Evolutionary conservation across 164 flowering plant species (phyloP).

Genomic region (Magnolia officinalis): DNA sequence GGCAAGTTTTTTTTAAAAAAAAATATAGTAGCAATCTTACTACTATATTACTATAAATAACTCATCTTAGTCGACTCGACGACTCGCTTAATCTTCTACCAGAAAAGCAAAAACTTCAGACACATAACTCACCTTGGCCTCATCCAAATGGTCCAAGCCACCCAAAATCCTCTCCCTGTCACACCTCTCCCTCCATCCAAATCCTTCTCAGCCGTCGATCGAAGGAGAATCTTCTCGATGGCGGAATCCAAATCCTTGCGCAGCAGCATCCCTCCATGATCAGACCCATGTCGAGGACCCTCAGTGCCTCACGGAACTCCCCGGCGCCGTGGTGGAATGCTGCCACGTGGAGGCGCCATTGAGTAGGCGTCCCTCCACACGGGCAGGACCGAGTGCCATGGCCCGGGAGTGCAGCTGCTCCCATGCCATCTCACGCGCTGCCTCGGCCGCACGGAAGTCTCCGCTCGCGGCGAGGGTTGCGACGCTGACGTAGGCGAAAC

Average conservation of each 20-base stretch:
- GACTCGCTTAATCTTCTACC: no score
- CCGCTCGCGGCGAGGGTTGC: conserved; percentile 52
- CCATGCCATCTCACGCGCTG: conserved; percentile 93
- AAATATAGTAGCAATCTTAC: no score
- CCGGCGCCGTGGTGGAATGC: conserved; percentile 34
- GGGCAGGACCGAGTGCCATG: conserved; percentile 88
- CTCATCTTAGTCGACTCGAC: no score
- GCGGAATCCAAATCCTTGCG: conserved; percentile 55
- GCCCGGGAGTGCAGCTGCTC: conserved; percentile 98
- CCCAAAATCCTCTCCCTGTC: not conserved
- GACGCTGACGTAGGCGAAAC: conserved; percentile 70
- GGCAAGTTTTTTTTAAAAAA: no score
- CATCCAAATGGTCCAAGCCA: conserved; percentile 14
- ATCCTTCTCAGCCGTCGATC: not conserved
- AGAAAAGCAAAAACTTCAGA: not conserved
- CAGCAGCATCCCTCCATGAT: conserved; percentile 78
- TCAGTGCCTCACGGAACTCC: conserved; percentile 57
- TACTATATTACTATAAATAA: no score
- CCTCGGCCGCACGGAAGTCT: conserved; percentile 79
- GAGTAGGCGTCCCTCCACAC: conserved; percentile 94
- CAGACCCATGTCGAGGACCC: conserved; percentile 77
- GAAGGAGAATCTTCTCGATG: conserved; percentile 18
- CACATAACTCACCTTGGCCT: conserved; percentile 44
- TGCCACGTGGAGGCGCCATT: conserved; percentile 75
- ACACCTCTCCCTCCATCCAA: not conserved